These are phyloP conservation scores for Haplosporangium gracile DNA, from an alignment of 192 early-diverging fungal genomes.

Conservation along the genomic window DNA sequence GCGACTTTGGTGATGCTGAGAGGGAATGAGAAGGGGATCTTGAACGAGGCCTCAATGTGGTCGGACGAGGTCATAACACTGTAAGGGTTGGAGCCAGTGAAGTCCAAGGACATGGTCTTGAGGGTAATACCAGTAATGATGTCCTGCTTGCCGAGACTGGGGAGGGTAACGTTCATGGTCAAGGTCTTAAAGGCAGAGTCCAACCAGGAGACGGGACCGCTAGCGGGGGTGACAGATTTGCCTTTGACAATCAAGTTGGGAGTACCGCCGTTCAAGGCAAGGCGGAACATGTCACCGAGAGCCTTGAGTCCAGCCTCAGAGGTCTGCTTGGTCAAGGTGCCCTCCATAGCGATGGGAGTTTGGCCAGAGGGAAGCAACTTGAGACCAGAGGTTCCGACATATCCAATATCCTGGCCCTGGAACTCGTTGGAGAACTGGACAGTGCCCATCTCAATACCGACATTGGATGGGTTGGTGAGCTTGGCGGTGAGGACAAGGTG, in stretches of 20 bases:
- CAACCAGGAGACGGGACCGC: conserved; percentile 63
- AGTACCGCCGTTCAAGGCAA: conserved; percentile 60
- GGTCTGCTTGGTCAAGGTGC: conserved; percentile 66
- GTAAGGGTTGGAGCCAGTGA: conserved; percentile 62
- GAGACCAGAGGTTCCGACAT: conserved; percentile 41
- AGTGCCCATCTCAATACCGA: conserved; percentile 69
- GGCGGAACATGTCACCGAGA: conserved; percentile 66
- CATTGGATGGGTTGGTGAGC: conserved; percentile 63
- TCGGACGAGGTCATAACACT: conserved; percentile 61
- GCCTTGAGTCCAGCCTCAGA: conserved; percentile 53
- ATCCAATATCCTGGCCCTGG: conserved; percentile 58
- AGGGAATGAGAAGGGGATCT: conserved; percentile 74
- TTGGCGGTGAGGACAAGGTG: conserved; percentile 37
- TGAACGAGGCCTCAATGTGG: conserved; percentile 62
- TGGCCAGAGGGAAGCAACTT: conserved; percentile 36
- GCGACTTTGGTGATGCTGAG: conserved; percentile 67
- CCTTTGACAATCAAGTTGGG: conserved; percentile 64
- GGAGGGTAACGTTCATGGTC: conserved; percentile 65
- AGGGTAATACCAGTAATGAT: conserved; percentile 69
- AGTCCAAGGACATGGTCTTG: conserved; percentile 68
- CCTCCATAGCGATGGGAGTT: conserved; percentile 58
- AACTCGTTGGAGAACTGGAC: conserved; percentile 60
- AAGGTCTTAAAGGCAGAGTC: conserved; percentile 62
- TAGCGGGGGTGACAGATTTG: conserved; percentile 63
- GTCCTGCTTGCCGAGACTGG: conserved; percentile 56